These are phyloP conservation scores for Schwanniomyces polymorphus DNA, from an alignment of 805 yeast genomes.

Conservation along the genomic window DNA sequence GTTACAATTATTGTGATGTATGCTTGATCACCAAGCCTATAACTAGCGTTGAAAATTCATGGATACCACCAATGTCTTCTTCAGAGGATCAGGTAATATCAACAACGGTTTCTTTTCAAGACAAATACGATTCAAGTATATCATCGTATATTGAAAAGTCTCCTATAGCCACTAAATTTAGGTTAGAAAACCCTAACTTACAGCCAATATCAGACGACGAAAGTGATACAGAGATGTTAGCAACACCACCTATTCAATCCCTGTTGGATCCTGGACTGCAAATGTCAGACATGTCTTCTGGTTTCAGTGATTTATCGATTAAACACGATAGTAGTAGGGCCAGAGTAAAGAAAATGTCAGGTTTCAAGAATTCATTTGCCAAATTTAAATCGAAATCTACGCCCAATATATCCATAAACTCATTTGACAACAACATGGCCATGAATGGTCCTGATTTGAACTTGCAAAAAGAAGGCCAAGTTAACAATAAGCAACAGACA, in stretches of 20 bases:
- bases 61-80: background rate
- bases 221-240: constrained; percentile 1
- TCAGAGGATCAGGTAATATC: background rate
- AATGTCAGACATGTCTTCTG: background rate
- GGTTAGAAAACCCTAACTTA: constrained; percentile 27
- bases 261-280: background rate
- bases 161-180: constrained; percentile 19
- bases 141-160: constrained; percentile 20
- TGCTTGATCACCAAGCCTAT: constrained; percentile 1
- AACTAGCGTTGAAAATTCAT: background rate
- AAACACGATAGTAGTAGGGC: background rate
- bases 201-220: constrained; percentile 14
- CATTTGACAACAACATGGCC: background rate
- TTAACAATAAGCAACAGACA: constrained; percentile 3
- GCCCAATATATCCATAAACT: background rate
- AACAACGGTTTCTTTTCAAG: background rate
- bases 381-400: background rate
- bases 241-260: background rate
- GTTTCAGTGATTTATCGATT: background rate
- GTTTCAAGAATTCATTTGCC: constrained; percentile 3
- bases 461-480: background rate
- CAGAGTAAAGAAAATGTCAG: background rate
- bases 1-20: constrained; percentile 17
- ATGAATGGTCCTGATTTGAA: background rate
- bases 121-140: constrained; percentile 5